Conservation (phyloP, 78 protist species). For the Creolimax fragrantissima region DNA sequence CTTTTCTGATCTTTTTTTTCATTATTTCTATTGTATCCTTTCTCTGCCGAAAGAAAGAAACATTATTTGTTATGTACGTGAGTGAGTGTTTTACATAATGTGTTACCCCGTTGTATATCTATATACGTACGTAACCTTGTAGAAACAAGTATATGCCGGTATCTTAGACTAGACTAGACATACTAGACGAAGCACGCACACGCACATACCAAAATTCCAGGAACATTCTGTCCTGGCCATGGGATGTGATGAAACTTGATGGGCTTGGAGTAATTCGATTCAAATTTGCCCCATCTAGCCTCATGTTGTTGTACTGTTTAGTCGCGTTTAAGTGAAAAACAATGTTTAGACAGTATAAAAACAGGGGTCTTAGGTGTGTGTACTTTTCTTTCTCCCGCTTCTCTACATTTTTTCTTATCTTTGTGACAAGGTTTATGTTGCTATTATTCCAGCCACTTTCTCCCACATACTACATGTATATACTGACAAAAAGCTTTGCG, state of each 20-base stretch:
- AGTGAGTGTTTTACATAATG: not conserved
- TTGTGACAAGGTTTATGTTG: too few species aligned
- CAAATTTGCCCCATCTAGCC: not conserved
- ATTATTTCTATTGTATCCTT: not conserved
- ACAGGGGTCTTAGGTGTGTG: not conserved
- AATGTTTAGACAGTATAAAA: not conserved
- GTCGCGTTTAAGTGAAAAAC: not conserved
- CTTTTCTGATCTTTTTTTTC: not conserved
- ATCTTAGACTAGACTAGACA: too few species aligned
- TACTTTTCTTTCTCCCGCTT: too few species aligned
- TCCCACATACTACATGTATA: too few species aligned
- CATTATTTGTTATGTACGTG: not conserved
- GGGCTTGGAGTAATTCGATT: not conserved
- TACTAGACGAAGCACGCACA: too few species aligned
- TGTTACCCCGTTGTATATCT: not conserved
- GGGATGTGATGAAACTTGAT: not conserved
- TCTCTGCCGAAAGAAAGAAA: not conserved
- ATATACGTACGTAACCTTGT: not conserved
- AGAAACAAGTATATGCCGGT: too few species aligned
- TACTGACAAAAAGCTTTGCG: too few species aligned
- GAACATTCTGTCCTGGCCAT: not conserved
- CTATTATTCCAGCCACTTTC: too few species aligned
- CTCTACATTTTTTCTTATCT: too few species aligned
- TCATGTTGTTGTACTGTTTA: not conserved
- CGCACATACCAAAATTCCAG: not conserved